These are phyloP conservation scores for Lecanicillium sp. DNA, from an alignment of 2,329 filamentous ascomycete genomes.

Conservation along the genomic window DNA sequence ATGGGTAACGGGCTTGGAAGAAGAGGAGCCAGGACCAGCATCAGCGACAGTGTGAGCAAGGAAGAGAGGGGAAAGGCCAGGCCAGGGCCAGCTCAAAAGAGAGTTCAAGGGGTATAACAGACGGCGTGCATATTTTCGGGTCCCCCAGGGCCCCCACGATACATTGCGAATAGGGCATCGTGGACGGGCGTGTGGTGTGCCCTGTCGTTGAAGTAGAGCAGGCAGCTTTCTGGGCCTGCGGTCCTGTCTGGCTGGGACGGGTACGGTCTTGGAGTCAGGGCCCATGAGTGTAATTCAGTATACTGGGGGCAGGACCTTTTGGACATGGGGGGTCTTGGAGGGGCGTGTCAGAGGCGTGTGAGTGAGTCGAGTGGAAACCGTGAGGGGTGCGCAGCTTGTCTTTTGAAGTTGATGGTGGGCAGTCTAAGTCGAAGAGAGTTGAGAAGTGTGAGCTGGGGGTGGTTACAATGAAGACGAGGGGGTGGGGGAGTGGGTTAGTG, in stretches of 20 bases:
- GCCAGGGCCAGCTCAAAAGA: constrained; percentile 12
- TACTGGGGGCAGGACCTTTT: too few relatives aligned
- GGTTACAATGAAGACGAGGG: too few relatives aligned
- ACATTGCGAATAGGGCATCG: background rate
- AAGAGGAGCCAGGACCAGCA: constrained; percentile 1
- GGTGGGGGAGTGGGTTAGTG: too few relatives aligned
- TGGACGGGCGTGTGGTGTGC: background rate
- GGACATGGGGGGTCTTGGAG: too few relatives aligned
- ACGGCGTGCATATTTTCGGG: constrained; percentile 9
- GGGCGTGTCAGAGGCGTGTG: too few relatives aligned
- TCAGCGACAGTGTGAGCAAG: too few relatives aligned
- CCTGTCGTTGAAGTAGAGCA: too few relatives aligned
- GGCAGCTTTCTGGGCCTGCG: background rate
- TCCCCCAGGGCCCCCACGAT: constrained; percentile 7
- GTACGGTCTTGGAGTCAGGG: background rate
- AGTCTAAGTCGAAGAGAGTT: too few relatives aligned
- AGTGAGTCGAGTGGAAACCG: too few relatives aligned
- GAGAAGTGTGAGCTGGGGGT: too few relatives aligned
- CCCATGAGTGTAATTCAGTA: background rate
- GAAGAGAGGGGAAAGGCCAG: background rate
- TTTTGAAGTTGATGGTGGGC: too few relatives aligned
- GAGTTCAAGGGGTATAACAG: constrained; percentile 12
- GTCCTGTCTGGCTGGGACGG: background rate
- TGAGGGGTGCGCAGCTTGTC: too few relatives aligned
- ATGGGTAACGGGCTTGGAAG: background rate